Conservation (phyloP, 2,329 filamentous ascomycete genomes). For the Coniochaeta pulveracea region DNA sequence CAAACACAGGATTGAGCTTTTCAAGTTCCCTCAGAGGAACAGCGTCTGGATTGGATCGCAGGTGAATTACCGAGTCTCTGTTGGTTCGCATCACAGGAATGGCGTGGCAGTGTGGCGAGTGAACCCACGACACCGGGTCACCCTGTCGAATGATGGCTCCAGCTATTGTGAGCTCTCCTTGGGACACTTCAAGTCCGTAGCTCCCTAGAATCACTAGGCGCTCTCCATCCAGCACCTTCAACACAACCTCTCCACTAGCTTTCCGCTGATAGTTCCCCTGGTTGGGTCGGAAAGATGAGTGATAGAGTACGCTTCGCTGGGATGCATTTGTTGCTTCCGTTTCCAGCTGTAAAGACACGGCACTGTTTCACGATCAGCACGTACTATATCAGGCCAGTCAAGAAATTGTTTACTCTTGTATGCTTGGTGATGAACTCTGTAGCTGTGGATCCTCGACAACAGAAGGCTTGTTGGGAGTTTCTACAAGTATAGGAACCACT, state of each 20-base stretch:
- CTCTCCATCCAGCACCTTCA: constrained; percentile 39
- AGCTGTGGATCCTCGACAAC: too few species aligned
- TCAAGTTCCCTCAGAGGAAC: constrained; percentile 40
- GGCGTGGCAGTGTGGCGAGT: constrained; percentile 58
- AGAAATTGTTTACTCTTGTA: neutral
- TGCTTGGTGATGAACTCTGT: neutral
- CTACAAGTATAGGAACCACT: too few species aligned
- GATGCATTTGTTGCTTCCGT: neutral
- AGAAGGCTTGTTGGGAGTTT: too few species aligned
- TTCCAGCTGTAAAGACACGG: constrained; percentile 1
- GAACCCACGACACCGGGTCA: constrained; percentile 40
- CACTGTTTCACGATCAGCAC: neutral
- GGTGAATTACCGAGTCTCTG: constrained; percentile 38
- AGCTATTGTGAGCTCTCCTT: constrained; percentile 52
- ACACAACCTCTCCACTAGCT: constrained; percentile 24
- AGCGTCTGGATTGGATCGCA: constrained; percentile 40
- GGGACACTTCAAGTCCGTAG: constrained; percentile 50
- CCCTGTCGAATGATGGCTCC: constrained; percentile 49
- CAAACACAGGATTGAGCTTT: constrained; percentile 54
- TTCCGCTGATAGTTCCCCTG: constrained; percentile 30
- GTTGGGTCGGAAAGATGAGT: constrained; percentile 33
- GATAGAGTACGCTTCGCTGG: constrained; percentile 15
- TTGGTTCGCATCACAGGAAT: constrained; percentile 52
- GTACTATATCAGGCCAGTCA: neutral
- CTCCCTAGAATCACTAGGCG: constrained; percentile 54